These are phyloP conservation scores for Penicillium silybi DNA, from an alignment of 495 filamentous ascomycete species.

Conservation along the genomic window DNA sequence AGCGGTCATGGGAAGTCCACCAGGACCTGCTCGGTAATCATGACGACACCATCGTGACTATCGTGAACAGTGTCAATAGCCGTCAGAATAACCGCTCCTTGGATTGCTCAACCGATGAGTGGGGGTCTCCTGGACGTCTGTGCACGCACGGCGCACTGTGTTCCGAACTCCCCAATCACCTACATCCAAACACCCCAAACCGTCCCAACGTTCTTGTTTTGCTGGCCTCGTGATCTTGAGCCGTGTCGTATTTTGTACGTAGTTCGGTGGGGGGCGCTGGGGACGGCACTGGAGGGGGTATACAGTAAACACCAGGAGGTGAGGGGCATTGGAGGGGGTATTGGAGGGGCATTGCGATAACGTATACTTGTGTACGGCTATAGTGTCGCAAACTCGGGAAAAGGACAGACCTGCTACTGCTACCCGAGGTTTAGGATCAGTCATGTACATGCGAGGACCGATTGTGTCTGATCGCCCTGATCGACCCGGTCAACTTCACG, in stretches of 20 bases:
- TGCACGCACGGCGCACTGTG: conserved; percentile 6
- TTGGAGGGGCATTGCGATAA: not conserved
- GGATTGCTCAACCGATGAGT: not conserved
- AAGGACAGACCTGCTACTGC: not conserved
- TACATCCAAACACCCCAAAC: not conserved
- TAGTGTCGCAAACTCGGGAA: not conserved
- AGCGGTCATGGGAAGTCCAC: no score
- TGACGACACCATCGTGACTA: not conserved
- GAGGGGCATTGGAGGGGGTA: no score
- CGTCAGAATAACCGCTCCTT: conserved; percentile 10
- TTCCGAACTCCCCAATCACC: conserved; percentile 3
- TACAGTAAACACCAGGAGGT: no score
- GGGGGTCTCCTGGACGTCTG: not conserved
- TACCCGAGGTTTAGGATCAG: not conserved
- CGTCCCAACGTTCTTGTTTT: not conserved
- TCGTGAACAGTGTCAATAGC: conserved; percentile 9
- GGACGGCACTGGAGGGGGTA: not conserved
- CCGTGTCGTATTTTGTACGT: not conserved
- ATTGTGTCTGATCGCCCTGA: not conserved
- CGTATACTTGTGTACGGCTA: no score
- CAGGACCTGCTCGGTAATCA: not conserved
- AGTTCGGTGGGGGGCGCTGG: not conserved
- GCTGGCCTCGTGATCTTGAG: not conserved
- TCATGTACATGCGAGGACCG: not conserved
- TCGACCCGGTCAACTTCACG: not conserved